Conservation (phyloP, 768 basidiomycete genomes). For the Jaapia argillacea region DNA sequence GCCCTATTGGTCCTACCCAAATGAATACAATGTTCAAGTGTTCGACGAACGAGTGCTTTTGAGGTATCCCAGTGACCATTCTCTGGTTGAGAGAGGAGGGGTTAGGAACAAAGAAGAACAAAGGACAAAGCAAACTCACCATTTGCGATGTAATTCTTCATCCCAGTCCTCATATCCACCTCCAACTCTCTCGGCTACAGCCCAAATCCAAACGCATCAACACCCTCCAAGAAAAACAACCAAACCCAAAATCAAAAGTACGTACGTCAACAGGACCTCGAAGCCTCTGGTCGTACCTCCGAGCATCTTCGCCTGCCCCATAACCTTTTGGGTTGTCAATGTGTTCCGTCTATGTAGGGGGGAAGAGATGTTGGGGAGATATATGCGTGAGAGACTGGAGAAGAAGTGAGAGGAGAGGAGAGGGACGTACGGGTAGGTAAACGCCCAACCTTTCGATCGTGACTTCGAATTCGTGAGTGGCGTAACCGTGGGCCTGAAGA, state of each 20-base stretch:
- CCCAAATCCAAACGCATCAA: not conserved
- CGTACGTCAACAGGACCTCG: slow-evolving; percentile 73
- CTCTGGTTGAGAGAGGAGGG: slow-evolving; percentile 25
- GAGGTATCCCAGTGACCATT: slow-evolving; percentile 83
- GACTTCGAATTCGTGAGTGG: slow-evolving; percentile 79
- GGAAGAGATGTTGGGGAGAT: not conserved
- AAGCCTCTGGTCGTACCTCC: slow-evolving; percentile 64
- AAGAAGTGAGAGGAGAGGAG: not conserved
- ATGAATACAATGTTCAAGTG: slow-evolving; percentile 71
- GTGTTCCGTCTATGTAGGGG: slow-evolving; percentile 51
- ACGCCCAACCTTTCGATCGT: slow-evolving; percentile 73
- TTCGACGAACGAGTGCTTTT: slow-evolving; percentile 63
- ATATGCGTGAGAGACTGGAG: slow-evolving; percentile 1
- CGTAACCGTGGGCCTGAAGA: slow-evolving; percentile 65
- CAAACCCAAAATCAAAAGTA: not conserved
- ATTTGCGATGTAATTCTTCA: slow-evolving; percentile 96
- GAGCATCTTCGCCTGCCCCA: slow-evolving; percentile 74
- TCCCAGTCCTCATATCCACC: slow-evolving; percentile 75
- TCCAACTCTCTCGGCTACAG: slow-evolving; percentile 69
- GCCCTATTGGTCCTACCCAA: slow-evolving; percentile 56
- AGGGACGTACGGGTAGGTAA: slow-evolving; percentile 62
- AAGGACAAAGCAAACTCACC: slow-evolving; percentile 20
- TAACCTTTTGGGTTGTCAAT: slow-evolving; percentile 93
- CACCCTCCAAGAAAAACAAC: not conserved
- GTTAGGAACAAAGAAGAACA: not conserved